A percentile compares a stretch with the other conserved stretches of the same genome.
Conservation (phyloP, 495 filamentous ascomycete species). For the Penicillium pulvis region DNA sequence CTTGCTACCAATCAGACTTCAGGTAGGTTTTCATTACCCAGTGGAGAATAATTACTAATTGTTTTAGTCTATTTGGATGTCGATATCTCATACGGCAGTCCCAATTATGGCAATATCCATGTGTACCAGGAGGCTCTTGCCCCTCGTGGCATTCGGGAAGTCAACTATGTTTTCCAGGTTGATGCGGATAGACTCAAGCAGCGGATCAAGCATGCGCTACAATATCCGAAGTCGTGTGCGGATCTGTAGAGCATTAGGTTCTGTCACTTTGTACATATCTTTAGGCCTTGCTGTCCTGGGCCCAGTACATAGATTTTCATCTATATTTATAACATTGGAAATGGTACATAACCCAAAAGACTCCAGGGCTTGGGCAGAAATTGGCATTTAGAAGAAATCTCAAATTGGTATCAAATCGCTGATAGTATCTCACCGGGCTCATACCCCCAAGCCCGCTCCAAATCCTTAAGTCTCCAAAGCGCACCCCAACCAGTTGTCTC, state of each 20-base stretch:
- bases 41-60: neutral
- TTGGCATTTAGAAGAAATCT: too few species aligned
- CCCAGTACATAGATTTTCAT: too few species aligned
- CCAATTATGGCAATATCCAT: slow-evolving; percentile 38
- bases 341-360: too few species aligned
- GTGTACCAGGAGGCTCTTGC: slow-evolving; percentile 37
- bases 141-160: slow-evolving; percentile 29
- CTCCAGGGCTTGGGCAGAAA: too few species aligned
- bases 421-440: slow-evolving; percentile 28
- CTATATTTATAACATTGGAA: too few species aligned
- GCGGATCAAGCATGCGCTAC: slow-evolving; percentile 32
- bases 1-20: slow-evolving; percentile 32
- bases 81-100: slow-evolving; percentile 37
- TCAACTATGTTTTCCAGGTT: slow-evolving; percentile 38
- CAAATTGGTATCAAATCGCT: slow-evolving; percentile 26
- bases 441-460: slow-evolving; percentile 45
- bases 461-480: slow-evolving; percentile 41
- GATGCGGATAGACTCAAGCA: slow-evolving; percentile 34
- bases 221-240: slow-evolving; percentile 31
- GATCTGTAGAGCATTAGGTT: slow-evolving; percentile 10
- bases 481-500: slow-evolving; percentile 42
- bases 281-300: too few species aligned
- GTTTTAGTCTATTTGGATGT: slow-evolving; percentile 35
- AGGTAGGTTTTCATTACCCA: slow-evolving; percentile 16
- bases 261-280: neutral